A percentile compares a stretch with the other conserved stretches of the same genome.
phyloP scores from a whole-genome alignment of 1,284 basidiomycete genomes.

The Inonotus obliquus region DNA sequence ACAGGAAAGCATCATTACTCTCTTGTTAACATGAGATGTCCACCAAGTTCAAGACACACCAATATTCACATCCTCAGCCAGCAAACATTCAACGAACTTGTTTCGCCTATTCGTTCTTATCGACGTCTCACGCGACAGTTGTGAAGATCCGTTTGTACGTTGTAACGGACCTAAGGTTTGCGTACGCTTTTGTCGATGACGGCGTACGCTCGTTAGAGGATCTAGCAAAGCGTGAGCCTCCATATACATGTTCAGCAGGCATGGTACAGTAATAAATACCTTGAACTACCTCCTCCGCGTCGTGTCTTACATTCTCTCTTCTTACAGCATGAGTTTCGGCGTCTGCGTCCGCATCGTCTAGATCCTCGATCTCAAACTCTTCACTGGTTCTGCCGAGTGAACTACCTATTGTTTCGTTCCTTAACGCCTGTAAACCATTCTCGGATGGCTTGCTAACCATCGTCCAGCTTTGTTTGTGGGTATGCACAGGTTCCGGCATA shows the following conservation, averaged over 20 bases:
- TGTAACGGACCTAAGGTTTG: conserved; percentile 11
- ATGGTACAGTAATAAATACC: conserved; percentile 21
- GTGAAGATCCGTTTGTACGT: conserved; percentile 12
- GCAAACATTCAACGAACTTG: conserved; percentile 70
- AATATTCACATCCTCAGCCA: conserved; percentile 70
- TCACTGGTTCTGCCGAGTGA: conserved; percentile 34
- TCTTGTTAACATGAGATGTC: neutral
- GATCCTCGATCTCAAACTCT: conserved; percentile 61
- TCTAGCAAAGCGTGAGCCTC: conserved; percentile 12
- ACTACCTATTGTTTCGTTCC: conserved; percentile 30
- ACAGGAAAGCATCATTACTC: neutral
- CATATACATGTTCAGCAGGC: neutral
- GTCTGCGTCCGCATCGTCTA: conserved; percentile 71
- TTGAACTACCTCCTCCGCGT: conserved; percentile 29
- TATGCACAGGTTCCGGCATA: conserved; percentile 36
- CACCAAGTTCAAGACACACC: conserved; percentile 39
- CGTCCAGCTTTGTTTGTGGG: conserved; percentile 64
- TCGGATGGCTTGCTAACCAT: conserved; percentile 54
- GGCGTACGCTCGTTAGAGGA: conserved; percentile 16
- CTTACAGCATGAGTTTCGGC: conserved; percentile 32
- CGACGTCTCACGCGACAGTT: conserved; percentile 61
- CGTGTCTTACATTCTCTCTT: conserved; percentile 24
- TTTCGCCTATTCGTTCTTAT: conserved; percentile 67
- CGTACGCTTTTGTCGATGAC: conserved; percentile 13
- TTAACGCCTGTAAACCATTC: conserved; percentile 23